A percentile compares a stretch with the other conserved stretches of the same genome.
Conservation (phyloP, 2,329 filamentous ascomycete species). For the Lojkania enalia region DNA sequence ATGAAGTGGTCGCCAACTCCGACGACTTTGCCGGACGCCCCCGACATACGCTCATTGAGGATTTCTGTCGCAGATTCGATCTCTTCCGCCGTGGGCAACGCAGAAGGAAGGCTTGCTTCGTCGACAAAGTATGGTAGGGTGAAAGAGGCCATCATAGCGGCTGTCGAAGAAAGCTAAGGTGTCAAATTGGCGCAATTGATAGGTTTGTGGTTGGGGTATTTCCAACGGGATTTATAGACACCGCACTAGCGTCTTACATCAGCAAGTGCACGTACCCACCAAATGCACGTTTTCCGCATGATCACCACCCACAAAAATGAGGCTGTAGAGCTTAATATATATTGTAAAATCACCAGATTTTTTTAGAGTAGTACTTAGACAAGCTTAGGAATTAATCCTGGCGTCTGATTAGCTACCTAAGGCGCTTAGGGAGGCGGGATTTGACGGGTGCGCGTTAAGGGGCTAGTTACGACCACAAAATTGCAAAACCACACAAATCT, state of each 20-base stretch:
- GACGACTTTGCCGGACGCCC: constrained; percentile 16
- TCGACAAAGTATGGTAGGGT: constrained; percentile 21
- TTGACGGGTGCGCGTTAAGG: constrained; percentile 3
- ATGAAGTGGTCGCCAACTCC: constrained; percentile 23
- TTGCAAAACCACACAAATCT: too few species aligned
- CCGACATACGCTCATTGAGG: constrained; percentile 15
- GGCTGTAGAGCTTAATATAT: constrained; percentile 5
- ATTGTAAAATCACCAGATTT: constrained; percentile 5
- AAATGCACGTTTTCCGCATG: constrained; percentile 2
- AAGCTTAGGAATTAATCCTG: background rate
- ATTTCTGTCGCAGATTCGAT: constrained; percentile 24
- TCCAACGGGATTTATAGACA: constrained; percentile 2
- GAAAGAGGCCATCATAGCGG: constrained; percentile 15
- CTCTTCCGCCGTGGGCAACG: constrained; percentile 19
- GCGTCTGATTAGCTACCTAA: constrained; percentile 1
- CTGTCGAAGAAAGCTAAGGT: constrained; percentile 9
- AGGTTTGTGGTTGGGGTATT: constrained; percentile 3
- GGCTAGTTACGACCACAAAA: background rate
- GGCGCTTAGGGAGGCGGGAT: constrained; percentile 3
- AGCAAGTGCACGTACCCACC: constrained; percentile 2
- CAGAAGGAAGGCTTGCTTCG: constrained; percentile 19
- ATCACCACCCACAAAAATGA: constrained; percentile 2
- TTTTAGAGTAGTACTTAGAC: constrained; percentile 3
- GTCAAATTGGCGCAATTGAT: constrained; percentile 7
- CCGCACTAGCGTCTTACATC: constrained; percentile 1